phyloP scores from a whole-genome alignment of 208 protist genomes.

The Crithidia acanthocephali region DNA sequence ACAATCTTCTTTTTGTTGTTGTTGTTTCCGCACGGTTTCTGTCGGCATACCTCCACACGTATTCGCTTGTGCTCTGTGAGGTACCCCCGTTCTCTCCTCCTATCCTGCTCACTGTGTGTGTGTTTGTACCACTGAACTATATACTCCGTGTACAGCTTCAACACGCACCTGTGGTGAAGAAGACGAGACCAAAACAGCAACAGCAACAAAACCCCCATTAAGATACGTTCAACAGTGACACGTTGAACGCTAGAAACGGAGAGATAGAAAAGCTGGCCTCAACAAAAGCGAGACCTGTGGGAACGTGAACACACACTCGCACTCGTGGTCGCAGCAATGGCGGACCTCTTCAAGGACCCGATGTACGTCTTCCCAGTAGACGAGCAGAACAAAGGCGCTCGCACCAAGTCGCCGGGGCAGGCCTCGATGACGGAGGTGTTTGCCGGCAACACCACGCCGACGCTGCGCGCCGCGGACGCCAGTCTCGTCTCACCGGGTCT shows the following conservation, averaged over 20 bases:
- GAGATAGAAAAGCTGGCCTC: too few relatives aligned
- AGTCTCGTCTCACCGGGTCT: not conserved
- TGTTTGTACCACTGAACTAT: too few relatives aligned
- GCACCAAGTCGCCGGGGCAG: not conserved
- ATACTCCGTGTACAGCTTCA: too few relatives aligned
- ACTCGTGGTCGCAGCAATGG: not conserved
- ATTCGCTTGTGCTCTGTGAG: too few relatives aligned
- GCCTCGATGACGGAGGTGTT: slow-evolving; percentile 30
- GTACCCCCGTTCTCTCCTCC: not conserved
- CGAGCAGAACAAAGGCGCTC: not conserved
- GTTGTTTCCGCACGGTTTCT: too few relatives aligned
- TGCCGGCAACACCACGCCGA: not conserved
- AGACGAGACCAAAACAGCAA: too few relatives aligned
- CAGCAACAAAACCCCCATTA: too few relatives aligned
- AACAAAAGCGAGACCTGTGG: not conserved
- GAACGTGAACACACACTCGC: not conserved
- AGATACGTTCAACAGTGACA: too few relatives aligned
- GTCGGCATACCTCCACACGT: too few relatives aligned
- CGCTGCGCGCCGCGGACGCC: not conserved
- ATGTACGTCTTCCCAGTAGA: slow-evolving; percentile 9
- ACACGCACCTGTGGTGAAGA: too few relatives aligned
- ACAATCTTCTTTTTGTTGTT: too few relatives aligned
- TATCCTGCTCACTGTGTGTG: not conserved
- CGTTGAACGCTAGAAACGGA: too few relatives aligned
- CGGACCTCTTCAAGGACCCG: not conserved